Evolutionary conservation across 2,329 filamentous ascomycete species (phyloP), one percentile per base, ranked within the genome.

Genomic region (Didymella pomorum): DNA sequence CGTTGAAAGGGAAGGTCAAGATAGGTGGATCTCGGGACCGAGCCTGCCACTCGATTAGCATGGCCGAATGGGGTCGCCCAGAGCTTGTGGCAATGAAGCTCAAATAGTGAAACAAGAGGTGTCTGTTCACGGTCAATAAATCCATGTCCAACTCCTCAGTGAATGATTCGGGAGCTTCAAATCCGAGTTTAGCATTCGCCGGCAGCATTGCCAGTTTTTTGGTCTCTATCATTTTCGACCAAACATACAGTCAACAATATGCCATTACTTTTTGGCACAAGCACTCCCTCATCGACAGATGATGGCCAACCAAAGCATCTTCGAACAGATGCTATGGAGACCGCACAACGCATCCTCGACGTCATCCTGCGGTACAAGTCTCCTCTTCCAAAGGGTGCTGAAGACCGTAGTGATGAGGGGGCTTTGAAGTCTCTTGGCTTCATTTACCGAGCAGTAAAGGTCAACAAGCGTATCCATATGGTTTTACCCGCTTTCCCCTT

Each of bases 401-500:
- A 33, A 33, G 31, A 33, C 12, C 31, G 31, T 16, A 33, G 31
- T 16, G 31, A 33, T 33, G 31, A 33, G 31, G 31, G 31, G 14
- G 31, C 31, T 12, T 33, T 33, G 31, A 33, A 33, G 31, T 33
- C n/a, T 33, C 31, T 33, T 33, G 31, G 31, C 31, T 14, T 16
- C 4, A 33, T 33, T 11, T 33, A 16, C 31, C 31, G 31, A 16
- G 31, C 31, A 33, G 31, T 33, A 7, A 33, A 33, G 31, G 11
- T 4, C 12, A 6, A n/a, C 31, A 14, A 33, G 31, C 31, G 12
- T 33, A 11, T 33, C 14, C 31, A 14, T 16, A 33, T 33, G 31
- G 14, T 33, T 16, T 14, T 33, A n/a, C 31, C 31, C 14, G 31
- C 31, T 4, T 33, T 33, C 7, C 86, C 86, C 0, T 87, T 86